Evolutionary conservation across 208 protist species (phyloP), one percentile per base, ranked within the genome.

Genomic region (Leishmania tropica): DNA sequence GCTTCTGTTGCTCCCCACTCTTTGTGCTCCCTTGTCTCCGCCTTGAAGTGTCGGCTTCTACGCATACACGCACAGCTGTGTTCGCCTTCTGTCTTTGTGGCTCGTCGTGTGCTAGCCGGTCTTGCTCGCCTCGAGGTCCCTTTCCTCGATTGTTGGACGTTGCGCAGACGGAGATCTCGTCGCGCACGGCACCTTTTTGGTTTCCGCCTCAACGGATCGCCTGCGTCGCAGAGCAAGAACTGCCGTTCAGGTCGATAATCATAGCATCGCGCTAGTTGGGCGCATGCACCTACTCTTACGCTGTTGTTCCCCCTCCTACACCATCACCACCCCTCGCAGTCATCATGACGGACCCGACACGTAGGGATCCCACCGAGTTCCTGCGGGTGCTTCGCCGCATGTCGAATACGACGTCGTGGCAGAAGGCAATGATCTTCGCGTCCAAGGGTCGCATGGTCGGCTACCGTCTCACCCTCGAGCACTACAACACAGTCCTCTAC

Each of bases 401-500:
- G 95, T 90, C 91, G 35, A 90, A 94, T 78, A 96, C 91, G 35
- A 92, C 94, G 24, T 97, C 93, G 19, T 98, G 95, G 94, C 95
- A 98, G 79, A 98, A 98, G 83, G 85, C 94, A 35, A 94, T 98
- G 93, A 92, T 96, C 74, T 98, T 98, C 80, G 95, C 94, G 35
- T 89, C 89, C 53, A 96, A 97, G 64, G 95, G 94, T 28, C 93
- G 95, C 71, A 98, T 98, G 95, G 95, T 98, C 21, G 95, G 95
- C 62, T 98, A 97, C 81, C 86, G 93, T 45, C 83, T 98, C 62
- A 95, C 93, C 15, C 90, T 89, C 3, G 92, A 97, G 84, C 95
- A 98, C 84, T 98, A 98, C 90, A 98, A 98, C 85, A 96, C 92
- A 15, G 88, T 97, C 70, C 90, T 98, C 56, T 98, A 95, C 83